Evolutionary conservation across 2,329 filamentous ascomycete genomes (phyloP), one percentile per base, ranked within the genome.

Genomic region (Pestalotiopsis sp.): DNA sequence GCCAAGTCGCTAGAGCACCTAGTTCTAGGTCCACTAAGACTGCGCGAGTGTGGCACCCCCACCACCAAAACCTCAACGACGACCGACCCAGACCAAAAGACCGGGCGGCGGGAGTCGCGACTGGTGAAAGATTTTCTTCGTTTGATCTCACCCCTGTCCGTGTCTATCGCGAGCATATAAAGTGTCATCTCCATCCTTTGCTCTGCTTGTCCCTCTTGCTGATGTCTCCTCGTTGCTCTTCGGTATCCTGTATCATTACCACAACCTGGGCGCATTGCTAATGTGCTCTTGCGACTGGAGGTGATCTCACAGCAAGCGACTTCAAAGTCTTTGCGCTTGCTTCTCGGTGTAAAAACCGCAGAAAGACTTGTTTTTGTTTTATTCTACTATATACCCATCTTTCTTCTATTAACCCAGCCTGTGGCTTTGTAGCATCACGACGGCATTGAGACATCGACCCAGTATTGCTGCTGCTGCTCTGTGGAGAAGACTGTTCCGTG

Each of bases 241-340:
- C 45, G 20, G 57, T 52, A 66, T 17, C 64, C 45, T 63, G 27
- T 9, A 59, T 27, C 31, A 20, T 17, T 31, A n/a, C 17, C 20
- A 25, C 56, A 11, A 63, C 77, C 45, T 62, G 65, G 80, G 80
- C 82, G 76, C 81, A 79, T 77, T 72, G 65, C 64, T 73, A 72
- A 86, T 87, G 84, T 81, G 83, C 82, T 82, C 75, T 68, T 69
- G 72, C 68, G 57, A 62, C 71, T 73, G 70, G 72, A 78, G 75
- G 79, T 87, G 86, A 79, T 76, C 72, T 68, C 75, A 72, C 81
- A 79, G 86, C 87, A 86, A 80, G 87, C 87, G 87, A 90, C 87
- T 90, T 89, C 73, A 74, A 80, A 87, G 87, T 89, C 87, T 90
- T 90, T 90, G 87, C 87, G 87, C 86, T 89, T 89, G 87, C 86